A percentile compares a stretch with the other conserved stretches of the same genome.
Conservation (phyloP, 2,329 filamentous ascomycete species). For the Sclerotinia borealis region DNA sequence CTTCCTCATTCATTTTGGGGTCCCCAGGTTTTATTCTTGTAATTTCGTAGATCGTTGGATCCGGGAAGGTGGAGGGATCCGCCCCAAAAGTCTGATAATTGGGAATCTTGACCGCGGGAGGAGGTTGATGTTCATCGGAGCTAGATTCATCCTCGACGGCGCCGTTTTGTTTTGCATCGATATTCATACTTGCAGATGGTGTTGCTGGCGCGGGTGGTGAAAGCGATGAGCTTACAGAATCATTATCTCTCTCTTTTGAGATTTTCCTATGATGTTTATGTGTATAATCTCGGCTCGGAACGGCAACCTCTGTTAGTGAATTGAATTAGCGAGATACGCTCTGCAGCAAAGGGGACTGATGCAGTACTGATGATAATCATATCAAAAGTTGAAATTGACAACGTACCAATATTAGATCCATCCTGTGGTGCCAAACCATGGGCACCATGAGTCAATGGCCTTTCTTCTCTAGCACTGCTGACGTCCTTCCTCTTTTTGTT, state of each 20-base stretch:
- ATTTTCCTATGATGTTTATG: conserved; percentile 12
- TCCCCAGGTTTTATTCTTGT: conserved; percentile 49
- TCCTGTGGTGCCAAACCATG: conserved; percentile 60
- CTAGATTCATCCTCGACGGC: conserved; percentile 43
- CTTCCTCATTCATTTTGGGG: conserved; percentile 73
- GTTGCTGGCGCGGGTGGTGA: conserved; percentile 49
- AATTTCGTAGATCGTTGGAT: conserved; percentile 94
- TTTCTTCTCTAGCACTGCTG: conserved; percentile 53
- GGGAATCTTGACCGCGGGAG: conserved; percentile 54
- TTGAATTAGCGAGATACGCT: not conserved
- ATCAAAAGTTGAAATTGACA: not conserved
- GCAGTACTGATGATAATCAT: not conserved
- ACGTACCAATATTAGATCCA: conserved; percentile 52
- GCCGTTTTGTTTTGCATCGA: conserved; percentile 46
- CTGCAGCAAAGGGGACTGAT: not conserved
- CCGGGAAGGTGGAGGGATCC: conserved; percentile 83
- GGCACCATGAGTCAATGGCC: conserved; percentile 54
- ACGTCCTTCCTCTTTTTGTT: conserved; percentile 74
- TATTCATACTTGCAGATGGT: conserved; percentile 45
- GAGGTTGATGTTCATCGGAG: conserved; percentile 52
- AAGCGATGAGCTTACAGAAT: conserved; percentile 54
- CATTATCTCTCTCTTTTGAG: conserved; percentile 33
- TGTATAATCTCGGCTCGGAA: conserved; percentile 19
- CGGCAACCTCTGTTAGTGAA: conserved; percentile 23
- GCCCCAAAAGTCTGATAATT: conserved; percentile 81